Evolutionary conservation across 2,329 filamentous ascomycete genomes (phyloP), one percentile per base, ranked within the genome.

Genomic region (Lasiodiplodia citricola): DNA sequence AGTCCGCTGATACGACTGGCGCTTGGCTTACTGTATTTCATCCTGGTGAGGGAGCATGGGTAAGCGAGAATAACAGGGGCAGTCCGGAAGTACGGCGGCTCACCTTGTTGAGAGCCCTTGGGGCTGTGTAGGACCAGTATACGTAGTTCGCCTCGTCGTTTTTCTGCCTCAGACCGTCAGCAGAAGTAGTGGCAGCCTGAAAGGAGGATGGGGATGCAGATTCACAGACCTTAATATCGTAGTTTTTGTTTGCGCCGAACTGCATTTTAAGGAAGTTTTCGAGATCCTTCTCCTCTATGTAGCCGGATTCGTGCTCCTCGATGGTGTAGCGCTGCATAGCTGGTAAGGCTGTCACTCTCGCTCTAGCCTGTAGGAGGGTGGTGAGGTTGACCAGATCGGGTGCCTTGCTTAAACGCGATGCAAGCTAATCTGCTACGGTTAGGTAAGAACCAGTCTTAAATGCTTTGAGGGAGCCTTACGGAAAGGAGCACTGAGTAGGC

Each of bases 101-200:
- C 44, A 60, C 57, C 57, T 31, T 60, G 57, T 60, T 60, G 18
- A 60, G 57, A 38, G 51, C 60, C 3, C 44, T 54, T 6, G 60
- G 60, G 60, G 60, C 60, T 18, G 25, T 18, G 28, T 64, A 64
- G 16, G 60, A 64, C 60, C 60, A 64, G 57, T 60, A 60, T 21
- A 60, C 57, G 38, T 60, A 60, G 37, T 60, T 60, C 16, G 57
- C 57, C 57, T 60, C 57, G 16, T 60, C 57, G 16, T 25, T 60
- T 23, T 47, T 60, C 57, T 60, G 25, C 31, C 31, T 41, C 14
- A 18, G 23, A 25, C 38, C 11, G 57, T 60, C 23, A 60, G 57
- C 6, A 21, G 35, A 21, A 6, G 25, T 21, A 2, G 38, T 11
- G 31, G 31, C 6, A 8, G 8, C 10, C 21, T 25, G 55, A 25